Conservation (phyloP, 2,329 filamentous ascomycete species). For the Akanthomyces muscarius region DNA sequence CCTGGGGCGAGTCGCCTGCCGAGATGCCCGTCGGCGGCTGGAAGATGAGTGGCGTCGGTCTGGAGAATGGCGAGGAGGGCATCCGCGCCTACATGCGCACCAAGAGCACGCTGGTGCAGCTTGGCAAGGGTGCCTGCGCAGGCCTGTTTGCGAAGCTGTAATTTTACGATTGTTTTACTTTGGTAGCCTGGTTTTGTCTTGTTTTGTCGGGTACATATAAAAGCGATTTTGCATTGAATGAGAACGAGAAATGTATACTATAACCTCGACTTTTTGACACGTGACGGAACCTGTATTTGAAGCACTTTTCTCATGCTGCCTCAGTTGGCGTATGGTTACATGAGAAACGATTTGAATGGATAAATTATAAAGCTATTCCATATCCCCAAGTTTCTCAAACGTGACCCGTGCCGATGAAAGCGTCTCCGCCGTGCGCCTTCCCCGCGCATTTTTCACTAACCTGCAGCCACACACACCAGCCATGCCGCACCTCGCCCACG, state of each 20-base stretch:
- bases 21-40: slow-evolving; percentile 92
- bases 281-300: too few relatives aligned
- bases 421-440: neutral
- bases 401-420: neutral
- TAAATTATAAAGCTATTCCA: too few relatives aligned
- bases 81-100: slow-evolving; percentile 80
- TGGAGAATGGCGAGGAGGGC: slow-evolving; percentile 79
- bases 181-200: neutral
- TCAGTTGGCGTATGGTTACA: neutral
- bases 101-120: slow-evolving; percentile 84
- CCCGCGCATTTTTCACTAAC: neutral
- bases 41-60: slow-evolving; percentile 84
- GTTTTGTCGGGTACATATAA: neutral
- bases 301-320: too few relatives aligned
- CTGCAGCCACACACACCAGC: neutral
- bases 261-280: neutral
- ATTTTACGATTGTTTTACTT: neutral
- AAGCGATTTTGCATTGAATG: slow-evolving; percentile 7
- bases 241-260: slow-evolving; percentile 4
- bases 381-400: neutral
- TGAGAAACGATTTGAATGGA: neutral
- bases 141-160: slow-evolving; percentile 67
- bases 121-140: slow-evolving; percentile 60
- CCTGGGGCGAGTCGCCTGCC: slow-evolving; percentile 86
- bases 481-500: slow-evolving; percentile 19